Evolutionary conservation across 2,329 filamentous ascomycete genomes (phyloP).

Genomic region (Colletotrichum viniferum): DNA sequence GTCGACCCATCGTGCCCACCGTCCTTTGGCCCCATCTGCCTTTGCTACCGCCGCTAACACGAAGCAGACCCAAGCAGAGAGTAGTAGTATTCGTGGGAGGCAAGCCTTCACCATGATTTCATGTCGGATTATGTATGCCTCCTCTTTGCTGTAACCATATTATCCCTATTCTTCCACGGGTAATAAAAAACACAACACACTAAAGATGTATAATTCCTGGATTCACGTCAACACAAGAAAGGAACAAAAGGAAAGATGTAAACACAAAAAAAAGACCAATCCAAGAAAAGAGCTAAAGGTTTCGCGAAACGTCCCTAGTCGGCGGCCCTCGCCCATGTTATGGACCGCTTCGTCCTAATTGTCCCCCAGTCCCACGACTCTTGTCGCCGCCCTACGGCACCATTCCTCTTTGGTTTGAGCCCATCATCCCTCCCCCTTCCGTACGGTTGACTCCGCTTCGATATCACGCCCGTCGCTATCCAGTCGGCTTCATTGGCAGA

Average conservation of each 20-base stretch:
- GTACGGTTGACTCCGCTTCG: neutral
- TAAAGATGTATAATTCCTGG: neutral
- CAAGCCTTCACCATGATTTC: slow-evolving; percentile 21
- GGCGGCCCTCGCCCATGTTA: slow-evolving; percentile 6
- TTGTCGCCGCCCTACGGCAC: neutral
- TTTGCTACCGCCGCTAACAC: neutral
- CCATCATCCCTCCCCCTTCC: neutral
- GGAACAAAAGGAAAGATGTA: neutral
- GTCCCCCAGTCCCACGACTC: neutral
- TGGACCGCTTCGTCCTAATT: slow-evolving; percentile 6
- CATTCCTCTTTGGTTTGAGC: neutral
- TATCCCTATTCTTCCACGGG: neutral
- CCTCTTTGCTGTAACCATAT: neutral
- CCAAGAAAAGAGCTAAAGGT: neutral
- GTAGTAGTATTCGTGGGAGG: slow-evolving; percentile 12
- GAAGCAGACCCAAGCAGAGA: neutral
- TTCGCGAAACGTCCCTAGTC: neutral
- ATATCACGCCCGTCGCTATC: neutral
- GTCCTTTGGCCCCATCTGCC: neutral
- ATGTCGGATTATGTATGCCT: slow-evolving; percentile 14
- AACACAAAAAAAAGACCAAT: neutral
- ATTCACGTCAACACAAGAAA: neutral
- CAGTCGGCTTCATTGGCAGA: neutral
- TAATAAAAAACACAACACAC: neutral
- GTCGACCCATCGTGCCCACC: neutral